Evolutionary conservation across 441 rosid genomes (phyloP).

Genomic region (Syzygium malaccense): DNA sequence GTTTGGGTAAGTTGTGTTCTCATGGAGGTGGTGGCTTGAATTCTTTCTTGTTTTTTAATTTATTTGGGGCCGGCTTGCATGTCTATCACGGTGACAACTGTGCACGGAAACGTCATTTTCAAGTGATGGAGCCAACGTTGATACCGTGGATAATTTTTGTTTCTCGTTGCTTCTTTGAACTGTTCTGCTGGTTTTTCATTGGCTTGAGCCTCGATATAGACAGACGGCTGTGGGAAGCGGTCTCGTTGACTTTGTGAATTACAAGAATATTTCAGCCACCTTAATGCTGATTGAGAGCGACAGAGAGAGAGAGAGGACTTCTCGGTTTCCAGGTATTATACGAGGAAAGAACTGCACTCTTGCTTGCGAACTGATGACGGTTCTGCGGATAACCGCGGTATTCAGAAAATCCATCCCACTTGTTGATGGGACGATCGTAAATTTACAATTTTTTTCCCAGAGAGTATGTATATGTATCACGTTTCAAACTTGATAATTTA

Average conservation of each 20-base stretch:
- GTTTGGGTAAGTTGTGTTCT: background rate
- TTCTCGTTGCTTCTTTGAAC: background rate
- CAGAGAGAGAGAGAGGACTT: background rate
- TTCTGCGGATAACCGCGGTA: background rate
- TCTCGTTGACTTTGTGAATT: background rate
- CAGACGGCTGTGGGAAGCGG: background rate
- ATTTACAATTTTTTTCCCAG: background rate
- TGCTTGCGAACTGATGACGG: background rate
- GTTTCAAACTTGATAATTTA: background rate
- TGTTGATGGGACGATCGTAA: background rate
- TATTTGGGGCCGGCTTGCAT: background rate
- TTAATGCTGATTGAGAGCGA: background rate
- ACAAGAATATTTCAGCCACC: background rate
- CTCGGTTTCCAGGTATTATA: background rate
- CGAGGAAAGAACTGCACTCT: background rate
- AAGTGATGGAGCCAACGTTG: background rate
- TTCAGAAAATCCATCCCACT: background rate
- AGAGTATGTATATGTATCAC: background rate
- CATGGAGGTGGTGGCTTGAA: background rate
- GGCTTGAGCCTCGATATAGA: background rate
- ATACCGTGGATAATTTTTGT: background rate
- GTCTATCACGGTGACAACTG: background rate
- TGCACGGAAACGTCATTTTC: background rate
- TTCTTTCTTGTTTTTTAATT: background rate
- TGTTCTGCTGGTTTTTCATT: background rate